Evolutionary conservation across 352 stramenopile genomes (phyloP), one percentile per base, ranked within the genome.

Genomic region (Phytopythium helicoides): DNA sequence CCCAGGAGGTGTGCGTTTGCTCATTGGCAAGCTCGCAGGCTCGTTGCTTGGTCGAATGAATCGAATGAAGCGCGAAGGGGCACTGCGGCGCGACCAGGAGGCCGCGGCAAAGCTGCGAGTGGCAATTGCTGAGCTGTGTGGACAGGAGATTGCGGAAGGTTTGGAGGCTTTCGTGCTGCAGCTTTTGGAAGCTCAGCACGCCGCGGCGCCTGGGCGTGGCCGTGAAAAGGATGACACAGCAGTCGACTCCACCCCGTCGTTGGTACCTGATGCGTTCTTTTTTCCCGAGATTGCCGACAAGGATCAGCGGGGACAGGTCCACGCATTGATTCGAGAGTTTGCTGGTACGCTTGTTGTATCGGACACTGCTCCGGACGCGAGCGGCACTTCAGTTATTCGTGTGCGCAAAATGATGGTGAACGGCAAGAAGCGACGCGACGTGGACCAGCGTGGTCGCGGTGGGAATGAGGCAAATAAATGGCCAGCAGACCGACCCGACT

Each of bases 341-440:
- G 71, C 73, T 37, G 71, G 71, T 18, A 75, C 71, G 8, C 64
- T 83, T 12, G 67, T 94, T 0, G 73, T 97, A 12, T 95, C 92
- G 18, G 80, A 95, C 62, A 97, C 88, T 15, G 82, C 89, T 26
- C 71, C 76, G 8, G 89, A 97, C 42, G 85, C 67, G 14, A 54
- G 71, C 15, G 74, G 73, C 1, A 64, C 82, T 39, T 67, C 73
- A 51, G 58, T 92, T 21, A 70, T 94, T 56, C 71, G 92, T 79
- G 68, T 95, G 64, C 68, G 82, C 65, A 71, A 89, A 62, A 80
- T 95, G 79, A 71, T 81, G 60, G 73, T 95, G 3, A 68, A 76
- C 39, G 81, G 78, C 16, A 92, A 92, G 58, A 96, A 97, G 68
- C 74, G 81, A 6, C 91, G 91, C 53, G 81, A 92, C 61, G 75